Conservation (phyloP, 306 rosid genomes). For the Castanea crenata region DNA sequence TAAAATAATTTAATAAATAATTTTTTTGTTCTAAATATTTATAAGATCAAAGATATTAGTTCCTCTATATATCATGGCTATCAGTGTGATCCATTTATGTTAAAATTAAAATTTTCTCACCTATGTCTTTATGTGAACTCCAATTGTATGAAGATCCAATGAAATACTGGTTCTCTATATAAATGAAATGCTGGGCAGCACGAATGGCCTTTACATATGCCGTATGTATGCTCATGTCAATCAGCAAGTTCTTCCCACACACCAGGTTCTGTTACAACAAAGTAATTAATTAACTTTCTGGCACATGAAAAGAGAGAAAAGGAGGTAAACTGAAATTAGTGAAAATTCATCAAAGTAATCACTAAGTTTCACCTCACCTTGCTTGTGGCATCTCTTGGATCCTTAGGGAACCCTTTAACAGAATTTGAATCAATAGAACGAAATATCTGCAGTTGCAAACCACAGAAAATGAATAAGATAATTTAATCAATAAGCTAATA, state of each 20-base stretch:
- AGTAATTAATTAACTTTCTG: slow-evolving; percentile 20
- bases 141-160: slow-evolving; percentile 93
- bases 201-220: slow-evolving; percentile 97
- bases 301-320: slow-evolving; percentile 7
- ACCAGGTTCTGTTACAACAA: slow-evolving; percentile 68
- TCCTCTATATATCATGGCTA: not conserved
- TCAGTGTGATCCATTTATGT: slow-evolving; percentile 15
- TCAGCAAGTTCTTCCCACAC: slow-evolving; percentile 92
- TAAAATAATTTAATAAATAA: too few relatives aligned
- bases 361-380: slow-evolving; percentile 44
- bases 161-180: slow-evolving; percentile 94
- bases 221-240: slow-evolving; percentile 98
- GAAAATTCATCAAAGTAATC: slow-evolving; percentile 24
- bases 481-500: slow-evolving; percentile 1
- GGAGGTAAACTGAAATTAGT: slow-evolving; percentile 8
- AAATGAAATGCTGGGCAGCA: slow-evolving; percentile 90
- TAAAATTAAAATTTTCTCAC: slow-evolving; percentile 38
- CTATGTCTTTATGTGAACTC: slow-evolving; percentile 70
- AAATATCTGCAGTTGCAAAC: slow-evolving; percentile 65
- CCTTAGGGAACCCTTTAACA: slow-evolving; percentile 84
- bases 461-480: slow-evolving; percentile 12
- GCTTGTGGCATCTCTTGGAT: slow-evolving; percentile 68
- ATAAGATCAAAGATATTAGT: not conserved
- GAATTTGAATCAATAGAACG: slow-evolving; percentile 96
- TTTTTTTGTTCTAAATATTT: too few relatives aligned